phyloP scores from a whole-genome alignment of 805 yeast species.

The Hanseniaspora lachancei region DNA sequence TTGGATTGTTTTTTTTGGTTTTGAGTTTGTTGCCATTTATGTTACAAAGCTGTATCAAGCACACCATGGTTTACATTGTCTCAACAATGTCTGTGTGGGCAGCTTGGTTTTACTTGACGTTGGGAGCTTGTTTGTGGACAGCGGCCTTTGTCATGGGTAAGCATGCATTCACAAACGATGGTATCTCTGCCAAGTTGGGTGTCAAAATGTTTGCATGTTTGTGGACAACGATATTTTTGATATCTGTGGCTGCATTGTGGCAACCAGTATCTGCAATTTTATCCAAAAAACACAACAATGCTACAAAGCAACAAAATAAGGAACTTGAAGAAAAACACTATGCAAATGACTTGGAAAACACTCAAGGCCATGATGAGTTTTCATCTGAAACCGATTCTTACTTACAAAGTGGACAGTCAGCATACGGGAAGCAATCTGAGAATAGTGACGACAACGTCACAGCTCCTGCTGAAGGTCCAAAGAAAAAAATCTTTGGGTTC shows the following conservation, averaged over 20 bases:
- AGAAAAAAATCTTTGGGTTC: not conserved
- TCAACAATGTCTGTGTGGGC: conserved; percentile 19
- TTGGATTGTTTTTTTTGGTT: conserved; percentile 44
- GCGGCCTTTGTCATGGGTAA: conserved; percentile 45
- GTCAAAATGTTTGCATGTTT: conserved; percentile 43
- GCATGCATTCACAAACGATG: conserved; percentile 33
- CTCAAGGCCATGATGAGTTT: not conserved
- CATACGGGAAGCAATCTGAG: not conserved
- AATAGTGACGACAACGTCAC: not conserved
- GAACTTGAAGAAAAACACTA: conserved; percentile 15
- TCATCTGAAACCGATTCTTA: conserved; percentile 1
- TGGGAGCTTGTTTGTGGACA: conserved; percentile 39
- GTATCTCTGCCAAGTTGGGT: conserved; percentile 35
- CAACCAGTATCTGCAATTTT: conserved; percentile 7
- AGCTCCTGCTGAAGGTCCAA: not conserved
- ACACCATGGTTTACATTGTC: conserved; percentile 15
- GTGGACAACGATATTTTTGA: conserved; percentile 40
- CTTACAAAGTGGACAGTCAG: not conserved
- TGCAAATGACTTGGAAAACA: not conserved
- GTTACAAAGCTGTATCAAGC: conserved; percentile 17
- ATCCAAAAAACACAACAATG: conserved; percentile 6
- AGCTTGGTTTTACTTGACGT: conserved; percentile 34
- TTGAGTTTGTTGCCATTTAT: conserved; percentile 33
- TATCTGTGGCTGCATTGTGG: conserved; percentile 13
- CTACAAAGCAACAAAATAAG: conserved; percentile 31